These are phyloP conservation scores for Phanerodontia chrysosporium DNA, from an alignment of 768 basidiomycete species.

Conservation along the genomic window DNA sequence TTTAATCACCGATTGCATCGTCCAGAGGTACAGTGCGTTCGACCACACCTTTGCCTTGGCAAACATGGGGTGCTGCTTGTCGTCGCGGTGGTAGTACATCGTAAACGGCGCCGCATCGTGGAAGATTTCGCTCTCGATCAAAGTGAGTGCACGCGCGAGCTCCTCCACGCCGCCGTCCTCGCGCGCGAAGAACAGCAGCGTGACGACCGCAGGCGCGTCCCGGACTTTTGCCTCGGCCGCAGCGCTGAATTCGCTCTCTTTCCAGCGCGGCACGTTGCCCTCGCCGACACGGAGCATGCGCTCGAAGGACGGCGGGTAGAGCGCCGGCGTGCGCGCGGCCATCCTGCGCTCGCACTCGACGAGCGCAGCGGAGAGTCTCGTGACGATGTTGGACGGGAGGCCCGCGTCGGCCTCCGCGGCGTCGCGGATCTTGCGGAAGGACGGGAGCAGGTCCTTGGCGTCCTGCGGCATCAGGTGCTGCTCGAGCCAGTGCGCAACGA, in stretches of 20 bases:
- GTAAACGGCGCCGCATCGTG: not conserved
- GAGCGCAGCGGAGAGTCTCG: not conserved
- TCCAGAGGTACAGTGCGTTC: not conserved
- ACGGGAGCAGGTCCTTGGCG: not conserved
- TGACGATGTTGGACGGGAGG: not conserved
- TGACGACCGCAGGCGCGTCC: not conserved
- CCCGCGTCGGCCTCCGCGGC: not conserved
- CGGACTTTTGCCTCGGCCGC: too few species aligned
- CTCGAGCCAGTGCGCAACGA: constrained; percentile 4
- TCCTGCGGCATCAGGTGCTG: not conserved
- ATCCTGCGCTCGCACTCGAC: not conserved
- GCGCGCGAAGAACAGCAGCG: not conserved
- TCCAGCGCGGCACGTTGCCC: too few species aligned
- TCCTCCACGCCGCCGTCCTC: not conserved
- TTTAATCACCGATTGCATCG: not conserved
- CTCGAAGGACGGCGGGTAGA: not conserved
- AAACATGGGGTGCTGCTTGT: not conserved
- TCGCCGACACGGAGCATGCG: not conserved
- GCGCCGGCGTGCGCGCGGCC: not conserved
- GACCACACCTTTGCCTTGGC: not conserved
- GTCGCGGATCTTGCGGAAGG: not conserved
- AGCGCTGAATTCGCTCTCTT: not conserved
- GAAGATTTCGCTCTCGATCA: not conserved
- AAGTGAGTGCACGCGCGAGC: not conserved
- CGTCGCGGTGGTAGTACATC: not conserved